These are phyloP conservation scores for Cutaneotrichosporon mucoides DNA, from an alignment of 1,284 basidiomycete genomes.

Conservation along the genomic window DNA sequence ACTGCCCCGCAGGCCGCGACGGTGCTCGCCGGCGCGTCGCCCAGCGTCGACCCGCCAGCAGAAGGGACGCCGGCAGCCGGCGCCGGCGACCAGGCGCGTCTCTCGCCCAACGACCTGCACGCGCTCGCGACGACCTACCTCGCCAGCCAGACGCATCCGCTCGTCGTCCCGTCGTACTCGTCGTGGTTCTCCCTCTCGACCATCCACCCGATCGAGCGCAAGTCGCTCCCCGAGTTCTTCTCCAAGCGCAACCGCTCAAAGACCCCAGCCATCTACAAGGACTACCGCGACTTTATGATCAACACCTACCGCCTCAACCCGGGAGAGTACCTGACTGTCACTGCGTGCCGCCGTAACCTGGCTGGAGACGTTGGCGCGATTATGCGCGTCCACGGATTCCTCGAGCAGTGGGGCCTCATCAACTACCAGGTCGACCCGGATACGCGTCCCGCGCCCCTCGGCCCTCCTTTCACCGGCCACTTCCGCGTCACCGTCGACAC, in stretches of 20 bases:
- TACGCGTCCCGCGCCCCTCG: conserved; percentile 85
- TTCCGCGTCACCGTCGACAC: conserved; percentile 97
- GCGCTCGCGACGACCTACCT: conserved; percentile 62
- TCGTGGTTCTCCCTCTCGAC: conserved; percentile 97
- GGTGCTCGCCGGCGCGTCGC: conserved; percentile 10
- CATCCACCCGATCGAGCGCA: conserved; percentile 86
- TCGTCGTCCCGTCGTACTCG: conserved; percentile 95
- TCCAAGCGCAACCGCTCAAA: conserved; percentile 91
- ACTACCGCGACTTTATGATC: conserved; percentile 99
- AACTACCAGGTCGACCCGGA: conserved; percentile 99
- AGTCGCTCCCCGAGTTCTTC: conserved; percentile 97
- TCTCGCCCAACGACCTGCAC: conserved; percentile 43
- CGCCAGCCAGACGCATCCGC: conserved; percentile 92
- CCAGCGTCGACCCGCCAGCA: conserved; percentile 12
- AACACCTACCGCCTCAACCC: conserved; percentile 96
- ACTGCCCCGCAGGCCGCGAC: conserved; percentile 13
- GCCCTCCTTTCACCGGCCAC: conserved; percentile 96
- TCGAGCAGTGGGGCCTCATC: conserved; percentile 98
- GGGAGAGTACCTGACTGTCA: conserved; percentile 94
- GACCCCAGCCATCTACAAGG: conserved; percentile 96
- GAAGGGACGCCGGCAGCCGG: conserved; percentile 25
- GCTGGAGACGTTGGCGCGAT: conserved; percentile 98
- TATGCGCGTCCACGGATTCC: conserved; percentile 97
- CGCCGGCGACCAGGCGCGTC: conserved; percentile 25
- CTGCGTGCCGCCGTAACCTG: conserved; percentile 90